phyloP scores from a whole-genome alignment of 768 basidiomycete species.

The Fomitopsis pulvina region DNA sequence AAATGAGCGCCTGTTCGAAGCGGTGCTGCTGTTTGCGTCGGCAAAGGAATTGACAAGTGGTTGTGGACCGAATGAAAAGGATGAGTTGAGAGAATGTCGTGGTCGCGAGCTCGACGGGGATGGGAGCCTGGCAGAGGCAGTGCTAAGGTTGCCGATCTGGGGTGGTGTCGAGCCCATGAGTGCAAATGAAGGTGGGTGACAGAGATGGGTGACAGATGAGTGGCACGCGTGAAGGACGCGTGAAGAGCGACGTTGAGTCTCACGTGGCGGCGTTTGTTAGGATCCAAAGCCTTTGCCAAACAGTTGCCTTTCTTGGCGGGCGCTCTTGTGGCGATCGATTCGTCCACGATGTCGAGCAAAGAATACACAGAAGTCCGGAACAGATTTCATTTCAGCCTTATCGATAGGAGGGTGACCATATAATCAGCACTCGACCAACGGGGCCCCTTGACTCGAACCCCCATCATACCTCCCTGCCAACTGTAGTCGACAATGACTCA shows the following conservation, averaged over 20 bases:
- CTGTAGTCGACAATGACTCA: too few relatives aligned
- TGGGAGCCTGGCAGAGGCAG: slow-evolving; percentile 12
- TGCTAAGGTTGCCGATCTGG: neutral
- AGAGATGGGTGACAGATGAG: neutral
- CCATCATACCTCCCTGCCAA: neutral
- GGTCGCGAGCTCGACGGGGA: slow-evolving; percentile 38
- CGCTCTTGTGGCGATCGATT: neutral
- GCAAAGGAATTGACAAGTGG: slow-evolving; percentile 66
- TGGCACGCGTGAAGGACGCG: neutral
- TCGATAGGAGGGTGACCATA: neutral
- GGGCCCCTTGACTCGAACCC: neutral
- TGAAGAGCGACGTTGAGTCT: neutral
- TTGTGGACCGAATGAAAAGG: slow-evolving; percentile 81
- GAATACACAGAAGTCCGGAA: neutral
- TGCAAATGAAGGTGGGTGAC: neutral
- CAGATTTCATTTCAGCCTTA: neutral
- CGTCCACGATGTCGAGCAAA: neutral
- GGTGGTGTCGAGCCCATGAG: slow-evolving; percentile 4
- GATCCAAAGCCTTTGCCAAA: slow-evolving; percentile 19
- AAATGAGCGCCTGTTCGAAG: slow-evolving; percentile 46
- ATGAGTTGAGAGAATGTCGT: slow-evolving; percentile 67
- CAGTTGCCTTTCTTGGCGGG: slow-evolving; percentile 3
- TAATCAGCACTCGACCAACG: neutral
- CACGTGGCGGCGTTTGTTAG: slow-evolving; percentile 16
- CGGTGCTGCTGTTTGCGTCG: slow-evolving; percentile 55